These are phyloP conservation scores for Neostapfia colusana DNA, from an alignment of 176 grass and related monocot genomes.

Conservation along the genomic window DNA sequence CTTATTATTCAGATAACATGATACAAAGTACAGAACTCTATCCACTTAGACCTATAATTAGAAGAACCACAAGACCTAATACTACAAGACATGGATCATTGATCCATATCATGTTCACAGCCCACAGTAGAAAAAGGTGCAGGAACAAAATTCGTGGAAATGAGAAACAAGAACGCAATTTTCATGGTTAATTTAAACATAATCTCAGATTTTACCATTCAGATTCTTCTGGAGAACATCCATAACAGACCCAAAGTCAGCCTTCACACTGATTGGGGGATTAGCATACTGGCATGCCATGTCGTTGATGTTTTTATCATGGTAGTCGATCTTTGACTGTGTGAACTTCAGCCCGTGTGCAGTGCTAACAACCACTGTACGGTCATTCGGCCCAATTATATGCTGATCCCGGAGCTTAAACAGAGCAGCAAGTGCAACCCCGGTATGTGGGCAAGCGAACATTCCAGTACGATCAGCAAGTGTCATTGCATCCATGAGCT, in stretches of 20 bases:
- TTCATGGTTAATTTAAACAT: conserved; percentile 36
- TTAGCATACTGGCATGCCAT: conserved; percentile 67
- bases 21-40: conserved; percentile 60
- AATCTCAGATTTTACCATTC: conserved; percentile 49
- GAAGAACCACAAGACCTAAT: conserved; percentile 50
- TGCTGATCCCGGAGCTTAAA: conserved; percentile 60
- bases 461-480: conserved; percentile 77
- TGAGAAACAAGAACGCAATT: conserved; percentile 26
- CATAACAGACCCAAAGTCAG: conserved; percentile 77
- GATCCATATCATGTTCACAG: conserved; percentile 45
- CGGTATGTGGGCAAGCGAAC: conserved; percentile 76
- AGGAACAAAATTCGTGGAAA: conserved; percentile 26
- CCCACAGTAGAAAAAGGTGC: conserved; percentile 31
- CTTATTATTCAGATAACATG: conserved; percentile 44
- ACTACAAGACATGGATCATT: conserved; percentile 50
- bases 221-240: conserved; percentile 70
- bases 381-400: conserved; percentile 62
- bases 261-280: conserved; percentile 63
- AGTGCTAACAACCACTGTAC: conserved; percentile 77
- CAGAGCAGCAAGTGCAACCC: conserved; percentile 70
- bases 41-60: conserved; percentile 47
- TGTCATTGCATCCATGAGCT: conserved; percentile 69
- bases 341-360: conserved; percentile 80
- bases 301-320: conserved; percentile 61
- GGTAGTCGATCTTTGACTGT: conserved; percentile 79